These are phyloP conservation scores for Xylogone sp. DNA, from an alignment of 2,329 filamentous ascomycete genomes.

Conservation along the genomic window DNA sequence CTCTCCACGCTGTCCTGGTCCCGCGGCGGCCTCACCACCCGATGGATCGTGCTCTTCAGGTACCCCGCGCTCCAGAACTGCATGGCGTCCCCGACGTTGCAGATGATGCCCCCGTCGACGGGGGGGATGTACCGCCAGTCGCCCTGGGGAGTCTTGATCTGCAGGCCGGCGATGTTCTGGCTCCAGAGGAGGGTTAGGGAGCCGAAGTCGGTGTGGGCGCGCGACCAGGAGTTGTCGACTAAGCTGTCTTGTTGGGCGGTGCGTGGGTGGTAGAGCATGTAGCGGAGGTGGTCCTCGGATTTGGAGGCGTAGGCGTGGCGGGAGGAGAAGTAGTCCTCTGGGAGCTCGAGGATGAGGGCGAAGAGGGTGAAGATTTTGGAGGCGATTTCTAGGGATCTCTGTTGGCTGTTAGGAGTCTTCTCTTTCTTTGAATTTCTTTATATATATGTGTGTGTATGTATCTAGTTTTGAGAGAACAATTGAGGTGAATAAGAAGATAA, in stretches of 20 bases:
- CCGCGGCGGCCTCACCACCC: slow-evolving; percentile 26
- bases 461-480: background rate
- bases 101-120: slow-evolving; percentile 32
- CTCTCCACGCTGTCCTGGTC: slow-evolving; percentile 34
- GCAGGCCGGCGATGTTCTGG: slow-evolving; percentile 35
- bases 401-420: too few species aligned
- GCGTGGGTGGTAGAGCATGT: slow-evolving; percentile 36
- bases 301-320: slow-evolving; percentile 31
- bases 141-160: slow-evolving; percentile 32
- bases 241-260: slow-evolving; percentile 8
- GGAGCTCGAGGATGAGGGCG: slow-evolving; percentile 34
- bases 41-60: slow-evolving; percentile 29
- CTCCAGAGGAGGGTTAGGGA: slow-evolving; percentile 36
- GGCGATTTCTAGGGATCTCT: slow-evolving; percentile 5
- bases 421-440: too few species aligned
- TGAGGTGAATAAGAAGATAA: background rate
- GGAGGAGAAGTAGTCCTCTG: slow-evolving; percentile 32
- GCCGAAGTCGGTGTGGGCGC: slow-evolving; percentile 39
- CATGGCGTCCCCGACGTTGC: slow-evolving; percentile 33
- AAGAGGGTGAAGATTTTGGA: slow-evolving; percentile 34
- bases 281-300: slow-evolving; percentile 34
- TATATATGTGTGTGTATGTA: background rate
- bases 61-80: slow-evolving; percentile 29
- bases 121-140: slow-evolving; percentile 35
- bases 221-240: slow-evolving; percentile 32